Evolutionary conservation across 768 basidiomycete genomes (phyloP).

Genomic region (Leucosporidium scottii): DNA sequence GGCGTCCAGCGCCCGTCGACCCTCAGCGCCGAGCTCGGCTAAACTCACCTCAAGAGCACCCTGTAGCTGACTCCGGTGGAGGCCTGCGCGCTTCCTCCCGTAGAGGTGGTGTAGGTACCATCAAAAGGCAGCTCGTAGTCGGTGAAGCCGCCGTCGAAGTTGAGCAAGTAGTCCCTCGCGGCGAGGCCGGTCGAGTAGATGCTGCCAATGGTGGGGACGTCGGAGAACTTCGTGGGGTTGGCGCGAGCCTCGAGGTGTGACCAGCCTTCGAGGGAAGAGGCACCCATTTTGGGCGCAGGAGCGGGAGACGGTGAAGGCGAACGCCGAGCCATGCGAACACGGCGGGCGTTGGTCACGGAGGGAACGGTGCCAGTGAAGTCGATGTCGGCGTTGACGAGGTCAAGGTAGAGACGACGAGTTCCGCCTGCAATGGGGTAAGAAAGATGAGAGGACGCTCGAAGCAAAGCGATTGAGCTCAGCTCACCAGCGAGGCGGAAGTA

Average conservation of each 20-base stretch:
- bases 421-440: no score
- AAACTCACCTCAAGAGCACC: slow-evolving; percentile 8
- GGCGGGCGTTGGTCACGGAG: neutral
- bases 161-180: slow-evolving; percentile 27
- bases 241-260: neutral
- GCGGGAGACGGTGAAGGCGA: neutral
- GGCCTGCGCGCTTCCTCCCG: slow-evolving; percentile 32
- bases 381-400: slow-evolving; percentile 28
- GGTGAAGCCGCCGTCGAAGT: slow-evolving; percentile 4
- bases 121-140: slow-evolving; percentile 13
- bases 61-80: slow-evolving; percentile 46
- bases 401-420: no score
- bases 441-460: no score
- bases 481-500: slow-evolving; percentile 4
- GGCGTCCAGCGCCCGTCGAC: no score
- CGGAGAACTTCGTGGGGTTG: slow-evolving; percentile 5
- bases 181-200: slow-evolving; percentile 36
- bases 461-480: no score
- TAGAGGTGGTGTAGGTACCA: slow-evolving; percentile 38
- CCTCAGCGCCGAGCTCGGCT: no score
- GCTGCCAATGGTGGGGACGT: slow-evolving; percentile 41
- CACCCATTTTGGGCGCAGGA: slow-evolving; percentile 22
- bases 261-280: neutral
- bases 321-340: neutral
- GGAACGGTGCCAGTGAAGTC: neutral